phyloP scores from a whole-genome alignment of 2,329 filamentous ascomycete genomes.

The Xylariaceae sp. region DNA sequence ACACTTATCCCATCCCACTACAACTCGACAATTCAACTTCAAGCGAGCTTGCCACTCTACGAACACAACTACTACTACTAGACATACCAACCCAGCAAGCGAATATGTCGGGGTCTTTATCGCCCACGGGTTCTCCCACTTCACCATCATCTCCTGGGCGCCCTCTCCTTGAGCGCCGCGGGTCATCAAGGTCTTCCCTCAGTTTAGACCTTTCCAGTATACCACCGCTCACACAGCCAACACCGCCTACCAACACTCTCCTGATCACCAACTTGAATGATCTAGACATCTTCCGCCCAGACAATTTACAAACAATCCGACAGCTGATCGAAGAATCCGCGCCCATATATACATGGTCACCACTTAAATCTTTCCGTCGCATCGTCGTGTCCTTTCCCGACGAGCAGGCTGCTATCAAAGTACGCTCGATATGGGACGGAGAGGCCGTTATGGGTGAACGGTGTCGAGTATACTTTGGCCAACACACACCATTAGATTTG shows the following conservation, averaged over 20 bases:
- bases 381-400: slow-evolving; percentile 82
- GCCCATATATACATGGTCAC: slow-evolving; percentile 77
- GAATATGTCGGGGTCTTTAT: slow-evolving; percentile 38
- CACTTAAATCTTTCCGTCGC: slow-evolving; percentile 81
- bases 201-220: slow-evolving; percentile 77
- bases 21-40: neutral
- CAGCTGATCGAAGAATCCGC: slow-evolving; percentile 74
- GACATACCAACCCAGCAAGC: slow-evolving; percentile 8
- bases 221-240: slow-evolving; percentile 73
- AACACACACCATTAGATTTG: slow-evolving; percentile 62
- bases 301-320: slow-evolving; percentile 77
- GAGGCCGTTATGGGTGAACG: slow-evolving; percentile 74
- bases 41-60: neutral
- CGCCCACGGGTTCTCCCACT: slow-evolving; percentile 36
- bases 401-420: slow-evolving; percentile 70
- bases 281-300: slow-evolving; percentile 73
- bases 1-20: neutral
- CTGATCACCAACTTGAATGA: slow-evolving; percentile 83
- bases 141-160: slow-evolving; percentile 42
- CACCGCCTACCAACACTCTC: slow-evolving; percentile 81
- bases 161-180: slow-evolving; percentile 44
- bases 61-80: too few species aligned
- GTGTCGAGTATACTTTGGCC: slow-evolving; percentile 73
- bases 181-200: slow-evolving; percentile 59
- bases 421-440: slow-evolving; percentile 76